Base-by-base conservation (phyloP, 2,329 filamentous ascomycete species). In the Metarhizium guizhouense region DNA sequence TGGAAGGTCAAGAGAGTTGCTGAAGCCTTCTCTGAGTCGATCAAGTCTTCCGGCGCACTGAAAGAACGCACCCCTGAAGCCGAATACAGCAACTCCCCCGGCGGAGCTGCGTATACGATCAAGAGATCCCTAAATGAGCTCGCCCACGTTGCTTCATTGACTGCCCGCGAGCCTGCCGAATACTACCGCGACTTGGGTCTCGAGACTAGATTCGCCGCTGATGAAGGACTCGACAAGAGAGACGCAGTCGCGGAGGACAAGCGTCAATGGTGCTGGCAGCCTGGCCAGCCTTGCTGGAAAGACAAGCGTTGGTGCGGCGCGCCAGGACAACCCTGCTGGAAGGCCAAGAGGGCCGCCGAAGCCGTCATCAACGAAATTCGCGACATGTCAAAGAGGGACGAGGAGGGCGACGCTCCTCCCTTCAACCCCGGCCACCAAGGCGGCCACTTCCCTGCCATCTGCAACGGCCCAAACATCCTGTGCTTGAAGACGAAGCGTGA, bases 61-160 rank as follows among this genome's bases (percentile, higher is more conserved):
- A 50, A 62, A 40, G 58, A 64, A 32, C 70, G 70, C 48, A 55
- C 56, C 29, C 54, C 62, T 42, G 61, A 63, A 14, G 65, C 64
- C 38, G 60, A 64, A 38, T 57, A 60, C 59, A 67, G 65, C 61
- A 66, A 68, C 63, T 65, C 69, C 60, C 65, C 69, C 58, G 67
- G 67, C 43, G 65, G 66, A 36, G 64, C 68, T 53, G 70, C 72
- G 56, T 70, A 67, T 65, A 59, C 70, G 55, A 72, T 72, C 61
- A 67, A 70, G 60, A 65, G 70, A 56, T 65, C 70, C 58, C 54
- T 74, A 58, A 63, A 70, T 61, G 68, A 74, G 56, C 71, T 76
- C 47, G 70, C 72, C 59, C 60, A 63, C 54, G 52, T 72, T 54
- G 60, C 72, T 48, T 67, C 73, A 51, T 62, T 67, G 50, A 59